Conservation (phyloP, 2,329 filamentous ascomycete genomes). For the Zasmidium citrigriseum region DNA sequence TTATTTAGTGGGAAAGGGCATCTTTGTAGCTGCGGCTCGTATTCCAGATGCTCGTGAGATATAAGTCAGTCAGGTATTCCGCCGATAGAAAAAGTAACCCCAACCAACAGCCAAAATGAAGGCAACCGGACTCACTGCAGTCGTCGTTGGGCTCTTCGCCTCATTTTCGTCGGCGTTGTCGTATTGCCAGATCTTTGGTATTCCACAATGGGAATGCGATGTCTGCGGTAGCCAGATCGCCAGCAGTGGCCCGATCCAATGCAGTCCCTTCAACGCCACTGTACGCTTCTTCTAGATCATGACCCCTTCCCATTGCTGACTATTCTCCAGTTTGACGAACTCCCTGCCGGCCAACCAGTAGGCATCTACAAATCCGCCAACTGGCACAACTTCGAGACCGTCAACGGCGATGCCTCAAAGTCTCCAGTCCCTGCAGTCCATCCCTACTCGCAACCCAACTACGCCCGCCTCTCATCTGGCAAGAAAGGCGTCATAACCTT, state of each 20-base stretch:
- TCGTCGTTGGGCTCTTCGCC: no score
- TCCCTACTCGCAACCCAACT: constrained; percentile 3
- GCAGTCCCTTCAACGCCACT: constrained; percentile 3
- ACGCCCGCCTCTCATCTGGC: constrained; percentile 1
- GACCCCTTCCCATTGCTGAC: not conserved
- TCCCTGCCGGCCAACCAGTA: not conserved
- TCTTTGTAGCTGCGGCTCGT: no score
- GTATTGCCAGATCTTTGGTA: not conserved
- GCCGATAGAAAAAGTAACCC: no score
- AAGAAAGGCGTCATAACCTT: constrained; percentile 10
- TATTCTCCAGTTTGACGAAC: constrained; percentile 4
- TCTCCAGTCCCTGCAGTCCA: not conserved
- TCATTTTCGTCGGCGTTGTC: not conserved
- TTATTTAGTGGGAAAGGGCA: no score
- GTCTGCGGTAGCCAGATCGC: constrained; percentile 1
- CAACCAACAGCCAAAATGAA: no score
- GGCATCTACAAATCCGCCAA: constrained; percentile 6
- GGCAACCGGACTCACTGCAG: no score
- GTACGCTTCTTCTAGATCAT: not conserved
- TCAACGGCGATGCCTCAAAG: not conserved
- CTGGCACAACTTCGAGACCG: constrained; percentile 5
- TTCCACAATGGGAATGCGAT: constrained; percentile 5
- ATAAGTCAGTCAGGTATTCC: no score
- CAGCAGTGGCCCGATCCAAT: constrained; percentile 3
- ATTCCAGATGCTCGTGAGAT: no score